Percentiles rank a stretch among this genome's conserved stretches.
Evolutionary conservation across 2,329 filamentous ascomycete genomes (phyloP).

Genomic region (Calcarisporium arbuscula): DNA sequence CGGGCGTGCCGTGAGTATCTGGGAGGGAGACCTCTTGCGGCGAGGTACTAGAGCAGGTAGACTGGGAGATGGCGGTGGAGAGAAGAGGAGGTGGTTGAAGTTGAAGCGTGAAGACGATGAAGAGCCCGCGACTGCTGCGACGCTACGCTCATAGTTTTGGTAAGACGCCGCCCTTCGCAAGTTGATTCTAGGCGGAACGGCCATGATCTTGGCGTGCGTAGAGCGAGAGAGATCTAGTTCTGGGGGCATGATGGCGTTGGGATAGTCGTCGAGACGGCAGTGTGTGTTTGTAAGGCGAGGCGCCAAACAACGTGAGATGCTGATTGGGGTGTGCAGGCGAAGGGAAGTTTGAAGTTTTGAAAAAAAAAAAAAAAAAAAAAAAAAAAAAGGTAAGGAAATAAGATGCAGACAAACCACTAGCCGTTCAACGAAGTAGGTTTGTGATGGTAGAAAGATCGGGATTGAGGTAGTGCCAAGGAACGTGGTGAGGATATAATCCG

Average conservation of each 20-base stretch:
- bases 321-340: neutral
- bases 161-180: slow-evolving; percentile 54
- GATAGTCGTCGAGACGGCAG: too few species aligned
- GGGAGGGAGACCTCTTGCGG: slow-evolving; percentile 53
- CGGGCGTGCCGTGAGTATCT: slow-evolving; percentile 41
- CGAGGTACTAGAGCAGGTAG: slow-evolving; percentile 62
- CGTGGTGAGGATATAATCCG: neutral
- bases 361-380: neutral
- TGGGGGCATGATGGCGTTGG: slow-evolving; percentile 33
- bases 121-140: slow-evolving; percentile 35
- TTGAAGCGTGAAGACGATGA: slow-evolving; percentile 57
- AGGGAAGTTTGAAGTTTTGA: neutral
- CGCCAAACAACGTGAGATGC: neutral
- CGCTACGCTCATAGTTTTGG: slow-evolving; percentile 42
- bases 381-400: neutral
- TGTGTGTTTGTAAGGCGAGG: too few species aligned
- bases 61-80: slow-evolving; percentile 63
- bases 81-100: slow-evolving; percentile 62
- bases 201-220: slow-evolving; percentile 43
- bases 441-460: neutral
- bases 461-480: neutral
- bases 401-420: neutral
- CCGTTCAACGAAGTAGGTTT: too few species aligned
- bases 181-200: slow-evolving; percentile 51
- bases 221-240: slow-evolving; percentile 39